Conservation (phyloP, 2,329 filamentous ascomycete species). For the Monilinia fructicola region DNA sequence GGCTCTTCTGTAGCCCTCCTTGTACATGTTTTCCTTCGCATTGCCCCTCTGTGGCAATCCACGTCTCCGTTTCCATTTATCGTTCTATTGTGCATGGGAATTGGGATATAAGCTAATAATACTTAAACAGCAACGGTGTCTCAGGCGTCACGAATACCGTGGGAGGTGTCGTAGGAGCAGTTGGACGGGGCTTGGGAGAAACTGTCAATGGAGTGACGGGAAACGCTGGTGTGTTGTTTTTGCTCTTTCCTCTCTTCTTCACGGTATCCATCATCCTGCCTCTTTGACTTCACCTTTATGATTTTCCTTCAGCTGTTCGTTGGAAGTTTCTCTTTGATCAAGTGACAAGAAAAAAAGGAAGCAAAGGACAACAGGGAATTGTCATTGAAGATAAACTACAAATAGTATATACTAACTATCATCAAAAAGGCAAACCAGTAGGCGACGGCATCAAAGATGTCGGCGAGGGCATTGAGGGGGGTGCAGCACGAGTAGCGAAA, state of each 20-base stretch:
- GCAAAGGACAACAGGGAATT: too few species aligned
- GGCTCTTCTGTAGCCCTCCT: background rate
- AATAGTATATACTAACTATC: too few species aligned
- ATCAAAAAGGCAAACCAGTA: constrained; percentile 30
- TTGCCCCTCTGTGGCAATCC: too few species aligned
- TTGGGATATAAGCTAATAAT: background rate
- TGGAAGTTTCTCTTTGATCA: too few species aligned
- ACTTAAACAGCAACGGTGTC: constrained; percentile 27
- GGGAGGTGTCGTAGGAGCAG: constrained; percentile 33
- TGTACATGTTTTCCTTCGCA: too few species aligned
- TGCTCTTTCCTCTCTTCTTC: too few species aligned
- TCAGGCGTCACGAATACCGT: constrained; percentile 32
- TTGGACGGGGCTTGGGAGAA: constrained; percentile 33
- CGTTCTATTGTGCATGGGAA: background rate
- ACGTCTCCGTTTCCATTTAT: background rate
- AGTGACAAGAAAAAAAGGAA: too few species aligned
- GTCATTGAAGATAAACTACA: too few species aligned
- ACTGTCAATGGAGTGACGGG: constrained; percentile 34
- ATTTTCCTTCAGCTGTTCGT: too few species aligned
- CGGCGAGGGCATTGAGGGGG: constrained; percentile 32
- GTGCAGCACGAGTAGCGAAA: constrained; percentile 30
- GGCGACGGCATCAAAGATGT: constrained; percentile 35
- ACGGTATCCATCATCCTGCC: too few species aligned
- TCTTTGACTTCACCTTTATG: too few species aligned
- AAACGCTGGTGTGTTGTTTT: constrained; percentile 9